A percentile compares a stretch with the other conserved stretches of the same genome.
phyloP scores from a whole-genome alignment of 2,329 filamentous ascomycete genomes.

The Monilinia fructicola region DNA sequence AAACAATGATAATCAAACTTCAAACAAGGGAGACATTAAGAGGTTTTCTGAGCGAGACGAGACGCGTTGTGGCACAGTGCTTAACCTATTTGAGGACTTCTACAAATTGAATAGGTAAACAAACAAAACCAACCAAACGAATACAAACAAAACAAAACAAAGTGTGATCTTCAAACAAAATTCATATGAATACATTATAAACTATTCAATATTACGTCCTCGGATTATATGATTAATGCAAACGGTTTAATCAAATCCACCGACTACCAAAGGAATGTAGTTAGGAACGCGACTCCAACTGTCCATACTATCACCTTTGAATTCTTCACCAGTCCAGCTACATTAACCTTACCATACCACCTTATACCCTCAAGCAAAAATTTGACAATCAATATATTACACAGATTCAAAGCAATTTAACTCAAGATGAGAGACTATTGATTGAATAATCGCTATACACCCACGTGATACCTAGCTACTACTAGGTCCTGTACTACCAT shows the following conservation, averaged over 20 bases:
- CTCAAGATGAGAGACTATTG: background rate
- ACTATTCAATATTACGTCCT: no score
- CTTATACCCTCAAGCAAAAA: background rate
- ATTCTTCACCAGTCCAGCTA: background rate
- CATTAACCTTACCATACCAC: no score
- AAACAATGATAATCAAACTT: background rate
- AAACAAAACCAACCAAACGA: no score
- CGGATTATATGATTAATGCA: no score
- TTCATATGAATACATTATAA: no score
- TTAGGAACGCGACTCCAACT: no score
- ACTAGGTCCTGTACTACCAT: background rate
- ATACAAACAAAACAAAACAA: no score
- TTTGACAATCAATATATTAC: no score
- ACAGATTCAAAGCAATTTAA: background rate
- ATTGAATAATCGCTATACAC: background rate
- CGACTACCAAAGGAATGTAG: no score
- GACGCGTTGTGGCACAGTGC: constrained; percentile 13
- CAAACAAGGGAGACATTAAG: background rate
- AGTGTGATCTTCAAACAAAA: background rate
- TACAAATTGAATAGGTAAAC: background rate
- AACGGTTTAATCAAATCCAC: no score
- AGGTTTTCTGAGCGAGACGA: background rate
- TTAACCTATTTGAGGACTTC: constrained; percentile 15
- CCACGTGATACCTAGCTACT: no score
- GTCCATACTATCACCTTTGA: no score